A percentile compares a stretch with the other conserved stretches of the same genome.
Evolutionary conservation across 192 early-diverging fungal species (phyloP).

Genomic region (Coemansia javaensis): DNA sequence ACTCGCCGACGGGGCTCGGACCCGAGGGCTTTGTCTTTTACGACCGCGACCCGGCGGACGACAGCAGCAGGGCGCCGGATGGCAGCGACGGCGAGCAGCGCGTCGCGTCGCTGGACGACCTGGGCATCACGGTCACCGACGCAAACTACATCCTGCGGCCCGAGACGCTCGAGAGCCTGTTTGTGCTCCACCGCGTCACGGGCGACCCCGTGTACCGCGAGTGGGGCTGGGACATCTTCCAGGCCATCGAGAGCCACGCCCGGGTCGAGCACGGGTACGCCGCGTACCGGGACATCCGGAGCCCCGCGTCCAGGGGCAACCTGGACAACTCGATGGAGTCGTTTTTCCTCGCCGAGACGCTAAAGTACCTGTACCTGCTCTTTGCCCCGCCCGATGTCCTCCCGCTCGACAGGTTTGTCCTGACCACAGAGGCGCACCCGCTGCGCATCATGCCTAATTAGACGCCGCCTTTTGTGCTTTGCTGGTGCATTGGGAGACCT

Average conservation of each 20-base stretch:
- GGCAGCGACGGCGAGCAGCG: no score
- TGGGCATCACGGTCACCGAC: slow-evolving; percentile 45
- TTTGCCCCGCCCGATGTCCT: slow-evolving; percentile 66
- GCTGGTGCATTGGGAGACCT: no score
- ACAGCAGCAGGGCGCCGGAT: slow-evolving; percentile 17
- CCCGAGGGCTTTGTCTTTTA: slow-evolving; percentile 50
- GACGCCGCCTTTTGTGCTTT: slow-evolving; percentile 45
- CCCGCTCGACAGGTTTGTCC: slow-evolving; percentile 80
- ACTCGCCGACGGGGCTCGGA: slow-evolving; percentile 48
- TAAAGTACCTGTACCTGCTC: slow-evolving; percentile 93
- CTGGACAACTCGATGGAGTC: slow-evolving; percentile 53
- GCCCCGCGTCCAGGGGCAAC: slow-evolving; percentile 27
- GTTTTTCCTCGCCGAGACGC: slow-evolving; percentile 92
- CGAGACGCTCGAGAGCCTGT: slow-evolving; percentile 88
- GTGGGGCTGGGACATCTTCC: slow-evolving; percentile 81
- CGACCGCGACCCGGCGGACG: slow-evolving; percentile 37
- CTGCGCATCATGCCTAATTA: slow-evolving; percentile 48
- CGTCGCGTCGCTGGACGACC: slow-evolving; percentile 38
- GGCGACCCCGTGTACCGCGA: slow-evolving; percentile 76
- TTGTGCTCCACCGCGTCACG: slow-evolving; percentile 83
- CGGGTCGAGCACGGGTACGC: slow-evolving; percentile 63
- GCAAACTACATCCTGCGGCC: slow-evolving; percentile 71
- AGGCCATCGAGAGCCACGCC: slow-evolving; percentile 78
- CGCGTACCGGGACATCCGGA: slow-evolving; percentile 48
- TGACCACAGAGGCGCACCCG: slow-evolving; percentile 96